Conservation (phyloP, 2,329 filamentous ascomycete genomes). For the Talaromyces sp. region DNA sequence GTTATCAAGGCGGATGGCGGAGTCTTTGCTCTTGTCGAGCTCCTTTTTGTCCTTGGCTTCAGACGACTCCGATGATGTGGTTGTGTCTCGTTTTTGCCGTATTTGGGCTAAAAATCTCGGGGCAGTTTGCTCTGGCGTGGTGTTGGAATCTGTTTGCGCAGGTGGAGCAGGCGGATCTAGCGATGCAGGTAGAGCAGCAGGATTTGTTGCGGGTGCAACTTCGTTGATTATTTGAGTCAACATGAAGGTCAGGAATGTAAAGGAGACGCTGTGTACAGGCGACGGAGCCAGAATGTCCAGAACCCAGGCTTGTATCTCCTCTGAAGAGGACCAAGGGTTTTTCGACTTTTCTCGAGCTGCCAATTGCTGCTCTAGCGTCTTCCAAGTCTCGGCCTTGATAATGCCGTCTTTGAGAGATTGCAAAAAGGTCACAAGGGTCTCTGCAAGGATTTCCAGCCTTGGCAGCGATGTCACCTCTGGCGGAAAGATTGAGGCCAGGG, state of each 20-base stretch:
- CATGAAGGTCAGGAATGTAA: constrained; percentile 80
- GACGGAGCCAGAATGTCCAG: constrained; percentile 69
- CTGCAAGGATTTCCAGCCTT: constrained; percentile 69
- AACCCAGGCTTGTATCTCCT: constrained; percentile 57
- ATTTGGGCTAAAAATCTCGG: constrained; percentile 13
- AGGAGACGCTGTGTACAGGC: constrained; percentile 79
- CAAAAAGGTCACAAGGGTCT: constrained; percentile 70
- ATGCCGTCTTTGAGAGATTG: constrained; percentile 72
- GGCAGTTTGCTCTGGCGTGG: constrained; percentile 9
- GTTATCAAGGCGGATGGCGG: constrained; percentile 31
- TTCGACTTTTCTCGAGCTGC: constrained; percentile 47
- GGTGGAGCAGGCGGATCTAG: constrained; percentile 12
- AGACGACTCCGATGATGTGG: constrained; percentile 20
- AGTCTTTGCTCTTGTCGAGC: constrained; percentile 14
- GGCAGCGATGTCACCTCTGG: constrained; percentile 59
- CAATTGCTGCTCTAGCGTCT: constrained; percentile 58
- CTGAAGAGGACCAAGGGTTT: constrained; percentile 40
- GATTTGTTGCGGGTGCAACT: constrained; percentile 39
- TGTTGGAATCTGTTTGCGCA: constrained; percentile 8
- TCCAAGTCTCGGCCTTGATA: constrained; percentile 66
- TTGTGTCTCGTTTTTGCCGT: constrained; percentile 19
- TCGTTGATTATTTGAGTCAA: constrained; percentile 57
- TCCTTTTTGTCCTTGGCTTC: background rate
- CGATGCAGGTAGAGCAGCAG: constrained; percentile 13
- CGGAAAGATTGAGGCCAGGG: constrained; percentile 58